Percentiles rank a stretch among this genome's conserved stretches.
Conservation (phyloP, 2,329 filamentous ascomycete species). For the Ophiostoma tasmaniense region DNA sequence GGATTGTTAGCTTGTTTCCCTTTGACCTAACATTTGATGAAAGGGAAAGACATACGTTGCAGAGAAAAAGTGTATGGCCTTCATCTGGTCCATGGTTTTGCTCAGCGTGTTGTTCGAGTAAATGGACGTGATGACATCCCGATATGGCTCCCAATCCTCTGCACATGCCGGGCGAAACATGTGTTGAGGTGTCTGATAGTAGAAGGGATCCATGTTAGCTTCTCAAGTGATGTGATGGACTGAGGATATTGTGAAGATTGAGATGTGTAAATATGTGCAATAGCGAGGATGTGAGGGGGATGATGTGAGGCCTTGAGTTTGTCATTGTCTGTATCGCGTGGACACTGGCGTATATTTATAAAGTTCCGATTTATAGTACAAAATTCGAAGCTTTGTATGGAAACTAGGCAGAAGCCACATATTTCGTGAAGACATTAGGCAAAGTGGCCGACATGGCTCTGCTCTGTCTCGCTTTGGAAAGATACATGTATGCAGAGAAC, state of each 20-base stretch:
- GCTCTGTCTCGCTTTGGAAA: background rate
- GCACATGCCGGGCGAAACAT: constrained; percentile 23
- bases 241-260: background rate
- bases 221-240: background rate
- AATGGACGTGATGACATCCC: constrained; percentile 24
- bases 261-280: background rate
- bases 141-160: constrained; percentile 29
- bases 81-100: constrained; percentile 32
- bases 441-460: background rate
- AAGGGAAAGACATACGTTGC: constrained; percentile 25
- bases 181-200: background rate
- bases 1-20: background rate
- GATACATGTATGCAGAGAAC: background rate
- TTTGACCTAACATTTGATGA: background rate
- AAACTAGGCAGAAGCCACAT: background rate
- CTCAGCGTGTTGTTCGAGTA: constrained; percentile 31
- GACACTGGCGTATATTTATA: background rate
- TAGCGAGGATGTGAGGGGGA: no score
- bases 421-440: background rate
- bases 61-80: constrained; percentile 25
- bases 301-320: background rate
- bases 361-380: background rate
- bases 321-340: background rate
- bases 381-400: background rate
- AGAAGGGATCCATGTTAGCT: background rate